Conservation (phyloP, 768 basidiomycete genomes). For the Obba rivulosa region DNA sequence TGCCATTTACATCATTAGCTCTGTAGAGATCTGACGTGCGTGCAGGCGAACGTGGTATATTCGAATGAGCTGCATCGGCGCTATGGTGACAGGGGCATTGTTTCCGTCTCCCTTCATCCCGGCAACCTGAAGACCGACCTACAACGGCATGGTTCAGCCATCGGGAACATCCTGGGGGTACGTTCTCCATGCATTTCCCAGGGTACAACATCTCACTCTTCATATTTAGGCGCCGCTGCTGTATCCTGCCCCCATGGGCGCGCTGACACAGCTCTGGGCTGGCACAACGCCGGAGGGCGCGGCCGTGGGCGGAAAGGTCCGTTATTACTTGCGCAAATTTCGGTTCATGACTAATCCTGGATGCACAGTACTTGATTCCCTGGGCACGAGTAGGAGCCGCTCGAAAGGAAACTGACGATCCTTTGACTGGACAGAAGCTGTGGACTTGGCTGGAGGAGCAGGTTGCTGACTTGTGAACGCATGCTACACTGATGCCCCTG, state of each 20-base stretch:
- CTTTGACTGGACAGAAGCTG: constrained; percentile 19
- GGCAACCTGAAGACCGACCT: constrained; percentile 23
- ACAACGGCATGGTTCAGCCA: constrained; percentile 5
- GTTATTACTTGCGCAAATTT: not conserved
- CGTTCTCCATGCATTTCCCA: not conserved
- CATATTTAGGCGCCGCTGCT: constrained; percentile 19
- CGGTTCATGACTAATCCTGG: not conserved
- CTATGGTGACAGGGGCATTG: constrained; percentile 41
- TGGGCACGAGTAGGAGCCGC: constrained; percentile 21
- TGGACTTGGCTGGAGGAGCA: constrained; percentile 29
- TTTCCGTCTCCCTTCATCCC: constrained; percentile 42
- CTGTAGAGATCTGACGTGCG: not conserved
- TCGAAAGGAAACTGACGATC: constrained; percentile 14
- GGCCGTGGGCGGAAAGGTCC: constrained; percentile 37
- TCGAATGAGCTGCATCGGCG: constrained; percentile 42
- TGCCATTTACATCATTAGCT: not conserved
- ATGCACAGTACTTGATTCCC: constrained; percentile 22
- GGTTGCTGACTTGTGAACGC: constrained; percentile 11
- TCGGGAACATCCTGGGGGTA: constrained; percentile 9
- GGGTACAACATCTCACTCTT: not conserved
- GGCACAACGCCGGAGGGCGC: constrained; percentile 35
- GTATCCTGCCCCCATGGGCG: constrained; percentile 30
- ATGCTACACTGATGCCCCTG: too few relatives aligned
- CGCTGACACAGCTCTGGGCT: constrained; percentile 40
- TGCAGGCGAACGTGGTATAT: constrained; percentile 39